Evolutionary conservation across 75 land plant genomes (phyloP).

Genomic region (Picea sitchensis): DNA sequence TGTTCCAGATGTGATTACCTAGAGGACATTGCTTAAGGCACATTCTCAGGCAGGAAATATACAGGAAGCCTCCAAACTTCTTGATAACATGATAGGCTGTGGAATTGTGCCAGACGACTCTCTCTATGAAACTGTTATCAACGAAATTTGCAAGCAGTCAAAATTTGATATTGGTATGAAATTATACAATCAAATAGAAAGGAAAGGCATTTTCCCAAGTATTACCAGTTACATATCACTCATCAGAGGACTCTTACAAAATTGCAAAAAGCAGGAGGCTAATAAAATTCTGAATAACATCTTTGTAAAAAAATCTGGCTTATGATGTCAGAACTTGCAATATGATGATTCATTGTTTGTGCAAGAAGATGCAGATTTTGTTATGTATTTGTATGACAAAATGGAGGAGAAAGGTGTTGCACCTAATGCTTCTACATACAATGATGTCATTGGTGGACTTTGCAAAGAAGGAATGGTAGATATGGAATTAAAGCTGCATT

Average conservation of each 20-base stretch:
- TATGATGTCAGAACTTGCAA: slow-evolving; percentile 16
- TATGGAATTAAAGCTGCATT: too few species aligned
- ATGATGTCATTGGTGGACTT: background rate
- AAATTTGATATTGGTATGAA: slow-evolving; percentile 11
- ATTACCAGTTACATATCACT: too few species aligned
- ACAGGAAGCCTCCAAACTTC: slow-evolving; percentile 22
- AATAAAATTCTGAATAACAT: too few species aligned
- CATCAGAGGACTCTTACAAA: too few species aligned
- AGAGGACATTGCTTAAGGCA: too few species aligned
- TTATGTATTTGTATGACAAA: too few species aligned
- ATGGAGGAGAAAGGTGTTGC: background rate
- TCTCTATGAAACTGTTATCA: too few species aligned
- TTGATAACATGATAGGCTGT: slow-evolving; percentile 16
- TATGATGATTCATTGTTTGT: slow-evolving; percentile 22
- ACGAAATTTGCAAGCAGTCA: too few species aligned
- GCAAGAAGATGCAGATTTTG: slow-evolving; percentile 32
- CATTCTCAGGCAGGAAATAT: slow-evolving; percentile 4
- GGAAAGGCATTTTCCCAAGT: slow-evolving; percentile 23
- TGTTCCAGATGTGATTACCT: too few species aligned
- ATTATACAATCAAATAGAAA: slow-evolving; percentile 24
- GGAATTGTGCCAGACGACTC: too few species aligned
- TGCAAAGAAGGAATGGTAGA: too few species aligned
- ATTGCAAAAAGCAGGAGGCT: too few species aligned
- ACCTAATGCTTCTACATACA: slow-evolving; percentile 15
- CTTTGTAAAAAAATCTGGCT: background rate